Evolutionary conservation across 208 protist species (phyloP), one percentile per base, ranked within the genome.

Genomic region (Acanthamoeba rhysodes): DNA sequence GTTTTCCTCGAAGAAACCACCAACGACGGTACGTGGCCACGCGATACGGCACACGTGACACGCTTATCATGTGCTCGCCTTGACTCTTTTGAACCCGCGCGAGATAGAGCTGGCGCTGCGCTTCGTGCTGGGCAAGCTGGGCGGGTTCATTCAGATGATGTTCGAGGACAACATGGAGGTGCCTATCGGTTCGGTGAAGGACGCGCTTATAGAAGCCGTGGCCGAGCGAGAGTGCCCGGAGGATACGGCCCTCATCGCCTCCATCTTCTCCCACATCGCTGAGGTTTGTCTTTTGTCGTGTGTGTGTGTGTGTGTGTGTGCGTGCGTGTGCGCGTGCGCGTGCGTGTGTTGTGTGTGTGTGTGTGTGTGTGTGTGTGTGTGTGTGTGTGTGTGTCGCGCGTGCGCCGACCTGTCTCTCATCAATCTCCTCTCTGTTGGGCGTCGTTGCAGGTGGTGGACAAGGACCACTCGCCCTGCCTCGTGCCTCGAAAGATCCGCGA

Each of bases 81-180:
- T 74, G 24, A 37, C 12, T 74, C n/a, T 14, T 9, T 34, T 6
- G 10, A 2, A 22, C 32, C 12, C 6, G 14, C 37, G 34, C 37
- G 18, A 78, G 2, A 27, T 37, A 84, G 74, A 84, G 45, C 41
- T 84, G 74, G 74, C 34, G 74, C 18, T 84, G 74, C 74, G 74
- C 37, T 84, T 84, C 24, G 74, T 84, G 74, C 45, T 84, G 45
- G 74, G 74, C 37, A 84, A 84, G 45, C 74, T 84, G 34, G 37
- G 74, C 27, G 74, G 74, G 0, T 84, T 84, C 45, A 84, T 84
- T 50, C 74, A 84, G 45, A 84, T 84, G 74, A 84, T 84, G 74
- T 55, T 84, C 41, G 74, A 84, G 41, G 74, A 84, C 74, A 84
- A 84, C 74, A 84, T 84, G 74, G 74, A 84, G 74, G 74, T 84